These are phyloP conservation scores for Didymella arachidicola DNA, from an alignment of 2,329 filamentous ascomycete genomes.

Conservation along the genomic window DNA sequence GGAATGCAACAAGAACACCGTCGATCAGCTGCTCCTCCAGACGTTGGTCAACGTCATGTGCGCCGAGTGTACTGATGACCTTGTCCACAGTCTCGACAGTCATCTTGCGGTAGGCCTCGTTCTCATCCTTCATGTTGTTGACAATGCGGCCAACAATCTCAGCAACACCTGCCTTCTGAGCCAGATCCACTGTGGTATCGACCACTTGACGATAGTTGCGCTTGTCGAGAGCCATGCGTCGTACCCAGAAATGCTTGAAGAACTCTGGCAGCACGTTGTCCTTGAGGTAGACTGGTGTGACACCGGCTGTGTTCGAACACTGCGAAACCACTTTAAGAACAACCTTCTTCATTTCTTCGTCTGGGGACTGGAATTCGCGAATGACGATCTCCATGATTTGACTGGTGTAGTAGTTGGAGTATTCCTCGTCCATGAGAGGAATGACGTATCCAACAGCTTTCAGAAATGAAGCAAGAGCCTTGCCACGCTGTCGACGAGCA, in stretches of 20 bases:
- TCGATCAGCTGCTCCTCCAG: slow-evolving; percentile 94
- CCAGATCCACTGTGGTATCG: slow-evolving; percentile 95
- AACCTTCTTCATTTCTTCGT: slow-evolving; percentile 99
- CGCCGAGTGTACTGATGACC: slow-evolving; percentile 88
- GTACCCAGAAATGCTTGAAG: slow-evolving; percentile 98
- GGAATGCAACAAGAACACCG: slow-evolving; percentile 94
- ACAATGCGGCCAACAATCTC: slow-evolving; percentile 95
- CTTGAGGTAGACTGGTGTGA: slow-evolving; percentile 93
- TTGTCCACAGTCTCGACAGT: slow-evolving; percentile 98
- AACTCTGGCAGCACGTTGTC: slow-evolving; percentile 95
- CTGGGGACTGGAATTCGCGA: slow-evolving; percentile 93
- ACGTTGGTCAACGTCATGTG: slow-evolving; percentile 90
- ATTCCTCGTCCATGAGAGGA: slow-evolving; percentile 98
- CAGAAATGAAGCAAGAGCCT: slow-evolving; percentile 92
- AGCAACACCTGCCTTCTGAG: slow-evolving; percentile 95
- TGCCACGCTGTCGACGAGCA: slow-evolving; percentile 93
- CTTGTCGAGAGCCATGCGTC: slow-evolving; percentile 95
- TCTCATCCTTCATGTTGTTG: slow-evolving; percentile 96
- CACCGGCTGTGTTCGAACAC: slow-evolving; percentile 91
- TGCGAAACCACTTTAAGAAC: slow-evolving; percentile 97
- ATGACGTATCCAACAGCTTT: slow-evolving; percentile 99
- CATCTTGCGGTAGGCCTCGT: slow-evolving; percentile 98
- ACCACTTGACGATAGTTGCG: slow-evolving; percentile 98
- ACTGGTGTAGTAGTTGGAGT: slow-evolving; percentile 97
- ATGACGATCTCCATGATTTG: slow-evolving; percentile 99